Base-by-base conservation (phyloP, 2,329 filamentous ascomycete species). In the Fusarium illudens region DNA sequence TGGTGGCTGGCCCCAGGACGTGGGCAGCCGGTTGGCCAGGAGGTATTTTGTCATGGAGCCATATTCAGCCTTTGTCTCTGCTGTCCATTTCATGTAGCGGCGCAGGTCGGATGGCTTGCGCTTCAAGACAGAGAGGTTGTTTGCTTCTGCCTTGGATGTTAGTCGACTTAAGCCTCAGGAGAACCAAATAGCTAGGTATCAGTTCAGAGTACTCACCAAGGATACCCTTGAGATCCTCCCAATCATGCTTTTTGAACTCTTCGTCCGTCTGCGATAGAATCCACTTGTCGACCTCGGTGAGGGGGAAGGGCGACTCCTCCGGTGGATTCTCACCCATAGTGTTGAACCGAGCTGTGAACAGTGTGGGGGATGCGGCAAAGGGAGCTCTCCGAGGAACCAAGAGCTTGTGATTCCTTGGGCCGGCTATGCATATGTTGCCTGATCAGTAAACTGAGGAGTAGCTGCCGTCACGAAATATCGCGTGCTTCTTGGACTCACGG, bases 1-100 rank as follows among this genome's bases (percentile, higher is more conserved):
- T 5, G 87, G 87, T 15, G 85, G 84, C 29, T 75, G 67, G 2
- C 86, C 86, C 94, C 94, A 97, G 55, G 78, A 73, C 58, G 80
- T 79, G 29, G 87, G 86, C 62, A 97, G 82, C 36, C 93, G 86
- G 78, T 96, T 85, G 58, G 84, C 83, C 56, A 96, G 82, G 51
- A 97, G 87, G 77, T 92, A 97, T 59, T 89, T 84, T 80, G 92
- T 90, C 75, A 96, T 91, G 68, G 89, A 92, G 64, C 94, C 93
- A 81, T 96, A 92, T 71, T 90, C 80, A 60, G 85, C 84, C 71
- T 91, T 90, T 52, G 91, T 88, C 60, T 89, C 84, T 49, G 87
- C 82, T 13, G 90, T 92, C 86, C 91, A 97, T 75, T 90, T 83
- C 72, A 95, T 89, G 75, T 97, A 97, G 37, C 86, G 86, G 55